phyloP scores from a whole-genome alignment of 768 basidiomycete genomes.

The Kwoniella heveanensis region DNA sequence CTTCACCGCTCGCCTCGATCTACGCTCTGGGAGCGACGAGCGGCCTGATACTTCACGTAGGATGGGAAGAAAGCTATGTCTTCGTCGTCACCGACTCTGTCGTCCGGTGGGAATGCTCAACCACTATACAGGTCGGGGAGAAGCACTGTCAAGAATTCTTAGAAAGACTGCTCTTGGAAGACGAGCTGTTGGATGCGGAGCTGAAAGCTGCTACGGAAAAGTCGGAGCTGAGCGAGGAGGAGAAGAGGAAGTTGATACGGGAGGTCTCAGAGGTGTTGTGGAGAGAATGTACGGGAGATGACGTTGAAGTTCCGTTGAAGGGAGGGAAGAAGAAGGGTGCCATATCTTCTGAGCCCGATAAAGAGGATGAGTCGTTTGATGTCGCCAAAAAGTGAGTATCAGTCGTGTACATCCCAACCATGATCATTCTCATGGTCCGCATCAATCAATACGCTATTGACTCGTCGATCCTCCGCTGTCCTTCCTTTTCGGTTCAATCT shows the following conservation, averaged over 20 bases:
- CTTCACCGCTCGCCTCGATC: conserved; percentile 43
- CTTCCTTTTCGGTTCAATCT: too few species aligned
- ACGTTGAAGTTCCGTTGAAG: conserved; percentile 35
- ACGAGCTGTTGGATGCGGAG: conserved; percentile 31
- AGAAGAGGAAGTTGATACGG: conserved; percentile 29
- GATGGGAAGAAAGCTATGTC: conserved; percentile 28
- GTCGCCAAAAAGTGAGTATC: conserved; percentile 51
- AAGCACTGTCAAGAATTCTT: conserved; percentile 42
- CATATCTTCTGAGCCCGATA: conserved; percentile 24
- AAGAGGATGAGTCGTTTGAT: conserved; percentile 49
- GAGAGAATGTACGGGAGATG: conserved; percentile 44
- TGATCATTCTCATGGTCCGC: too few species aligned
- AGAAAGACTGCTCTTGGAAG: conserved; percentile 33
- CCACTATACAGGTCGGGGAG: conserved; percentile 40
- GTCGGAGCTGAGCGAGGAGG: conserved; percentile 14
- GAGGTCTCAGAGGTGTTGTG: conserved; percentile 41
- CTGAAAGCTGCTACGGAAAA: conserved; percentile 16
- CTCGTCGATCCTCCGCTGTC: too few species aligned
- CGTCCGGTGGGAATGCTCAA: conserved; percentile 44
- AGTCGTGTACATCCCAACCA: too few species aligned
- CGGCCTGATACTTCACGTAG: conserved; percentile 49
- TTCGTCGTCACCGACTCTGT: conserved; percentile 45
- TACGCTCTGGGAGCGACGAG: conserved; percentile 49
- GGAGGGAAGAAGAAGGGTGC: conserved; percentile 14
- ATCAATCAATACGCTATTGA: too few species aligned